phyloP scores from a whole-genome alignment of 805 yeast species.

The Starmera pachycereana region DNA sequence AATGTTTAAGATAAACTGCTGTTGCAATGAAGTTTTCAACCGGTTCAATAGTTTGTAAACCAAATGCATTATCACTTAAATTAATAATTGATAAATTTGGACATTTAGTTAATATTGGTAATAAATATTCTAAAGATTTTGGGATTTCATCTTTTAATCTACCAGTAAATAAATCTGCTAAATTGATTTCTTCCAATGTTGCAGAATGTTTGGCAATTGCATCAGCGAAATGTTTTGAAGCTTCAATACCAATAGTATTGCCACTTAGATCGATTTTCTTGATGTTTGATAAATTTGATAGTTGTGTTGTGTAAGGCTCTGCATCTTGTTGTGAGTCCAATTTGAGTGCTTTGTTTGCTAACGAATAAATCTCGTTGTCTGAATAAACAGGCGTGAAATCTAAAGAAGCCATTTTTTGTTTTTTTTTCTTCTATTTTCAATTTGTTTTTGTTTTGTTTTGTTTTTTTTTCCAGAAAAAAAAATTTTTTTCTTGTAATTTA shows the following conservation, averaged over 20 bases:
- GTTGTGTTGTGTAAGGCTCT: conserved; percentile 52
- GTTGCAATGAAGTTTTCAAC: conserved; percentile 67
- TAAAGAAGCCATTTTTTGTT: conserved; percentile 26
- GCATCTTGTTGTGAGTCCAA: conserved; percentile 67
- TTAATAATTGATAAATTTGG: conserved; percentile 64
- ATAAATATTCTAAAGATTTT: conserved; percentile 57
- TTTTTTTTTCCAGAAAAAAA: not conserved
- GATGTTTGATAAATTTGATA: conserved; percentile 27
- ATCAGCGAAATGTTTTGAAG: conserved; percentile 62
- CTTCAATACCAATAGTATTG: conserved; percentile 88
- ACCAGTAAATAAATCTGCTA: conserved; percentile 92
- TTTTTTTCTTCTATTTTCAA: too few relatives aligned
- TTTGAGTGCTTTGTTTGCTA: conserved; percentile 68
- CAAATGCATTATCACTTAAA: conserved; percentile 92
- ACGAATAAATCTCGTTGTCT: conserved; percentile 41
- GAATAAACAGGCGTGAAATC: conserved; percentile 31
- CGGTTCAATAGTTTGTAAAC: conserved; percentile 89
- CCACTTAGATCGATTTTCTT: conserved; percentile 77
- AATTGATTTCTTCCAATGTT: conserved; percentile 57
- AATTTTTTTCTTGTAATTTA: too few relatives aligned
- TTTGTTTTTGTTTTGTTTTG: not conserved
- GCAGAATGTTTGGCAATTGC: conserved; percentile 32
- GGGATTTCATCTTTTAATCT: conserved; percentile 94
- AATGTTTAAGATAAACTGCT: conserved; percentile 74
- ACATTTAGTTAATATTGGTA: conserved; percentile 64